These are phyloP conservation scores for Chalciporus pseudorubinellus DNA, from an alignment of 768 basidiomycete species.

Conservation along the genomic window DNA sequence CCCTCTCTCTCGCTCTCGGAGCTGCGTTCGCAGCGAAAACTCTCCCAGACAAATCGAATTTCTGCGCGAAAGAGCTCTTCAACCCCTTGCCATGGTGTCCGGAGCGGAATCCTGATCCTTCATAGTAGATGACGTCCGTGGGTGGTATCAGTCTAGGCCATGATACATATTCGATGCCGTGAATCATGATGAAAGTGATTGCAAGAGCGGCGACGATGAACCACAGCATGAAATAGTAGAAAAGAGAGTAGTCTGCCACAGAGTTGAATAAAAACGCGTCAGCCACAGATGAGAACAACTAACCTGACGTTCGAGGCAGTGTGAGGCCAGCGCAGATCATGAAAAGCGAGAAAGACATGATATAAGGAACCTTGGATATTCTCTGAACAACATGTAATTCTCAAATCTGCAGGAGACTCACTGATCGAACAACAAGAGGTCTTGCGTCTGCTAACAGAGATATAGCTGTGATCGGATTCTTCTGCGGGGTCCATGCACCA, in stretches of 20 bases:
- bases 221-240: conserved; percentile 86
- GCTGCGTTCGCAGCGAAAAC: conserved; percentile 39
- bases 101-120: conserved; percentile 84
- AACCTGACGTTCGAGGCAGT: conserved; percentile 84
- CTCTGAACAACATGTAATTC: conserved; percentile 2
- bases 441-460: conserved; percentile 76
- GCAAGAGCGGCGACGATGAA: conserved; percentile 59
- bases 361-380: conserved; percentile 70
- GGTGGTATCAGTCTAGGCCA: conserved; percentile 89
- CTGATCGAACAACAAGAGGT: conserved; percentile 81
- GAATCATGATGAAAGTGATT: conserved; percentile 68
- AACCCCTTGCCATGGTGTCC: conserved; percentile 75
- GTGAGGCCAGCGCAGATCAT: conserved; percentile 88
- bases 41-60: conserved; percentile 35
- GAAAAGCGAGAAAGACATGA: conserved; percentile 76
- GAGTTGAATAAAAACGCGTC: background rate
- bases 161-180: conserved; percentile 92
- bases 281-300: conserved; percentile 26
- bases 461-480: conserved; percentile 63
- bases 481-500: conserved; percentile 85
- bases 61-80: conserved; percentile 34
- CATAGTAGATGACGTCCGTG: conserved; percentile 78
- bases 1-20: conserved; percentile 38
- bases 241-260: conserved; percentile 71
- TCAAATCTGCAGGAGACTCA: conserved; percentile 39